phyloP scores from a whole-genome alignment of 2,329 filamentous ascomycete species.

The Ceratocystis huliohia region DNA sequence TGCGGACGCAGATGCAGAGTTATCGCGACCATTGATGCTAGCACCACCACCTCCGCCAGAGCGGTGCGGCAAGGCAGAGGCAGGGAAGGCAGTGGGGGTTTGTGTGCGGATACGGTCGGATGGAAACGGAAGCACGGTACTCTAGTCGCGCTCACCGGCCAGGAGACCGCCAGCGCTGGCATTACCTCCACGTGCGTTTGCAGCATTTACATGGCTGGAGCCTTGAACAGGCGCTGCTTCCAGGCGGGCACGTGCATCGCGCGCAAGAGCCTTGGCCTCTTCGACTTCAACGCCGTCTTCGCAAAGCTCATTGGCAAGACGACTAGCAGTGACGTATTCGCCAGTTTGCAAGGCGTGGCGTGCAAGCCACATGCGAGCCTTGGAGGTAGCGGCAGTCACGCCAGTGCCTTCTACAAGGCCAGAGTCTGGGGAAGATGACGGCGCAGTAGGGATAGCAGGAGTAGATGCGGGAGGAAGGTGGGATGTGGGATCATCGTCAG shows the following conservation, averaged over 20 bases:
- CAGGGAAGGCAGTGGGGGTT: neutral
- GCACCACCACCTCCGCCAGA: neutral
- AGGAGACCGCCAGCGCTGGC: neutral
- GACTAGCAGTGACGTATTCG: conserved; percentile 64
- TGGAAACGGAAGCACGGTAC: neutral
- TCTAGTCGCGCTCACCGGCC: conserved; percentile 5
- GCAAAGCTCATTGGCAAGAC: conserved; percentile 78
- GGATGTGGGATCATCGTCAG: conserved; percentile 24
- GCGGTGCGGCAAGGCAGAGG: neutral
- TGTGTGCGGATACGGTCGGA: neutral
- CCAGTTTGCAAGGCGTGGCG: conserved; percentile 62
- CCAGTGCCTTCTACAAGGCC: conserved; percentile 50
- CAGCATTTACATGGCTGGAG: neutral
- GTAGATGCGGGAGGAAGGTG: conserved; percentile 1
- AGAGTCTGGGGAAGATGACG: conserved; percentile 22
- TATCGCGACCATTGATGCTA: too few relatives aligned
- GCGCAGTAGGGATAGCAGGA: neutral
- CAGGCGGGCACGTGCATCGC: conserved; percentile 69
- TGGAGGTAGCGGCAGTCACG: conserved; percentile 82
- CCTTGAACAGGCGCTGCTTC: conserved; percentile 30
- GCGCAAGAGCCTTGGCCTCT: conserved; percentile 84
- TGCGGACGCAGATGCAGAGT: neutral
- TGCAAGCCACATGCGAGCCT: conserved; percentile 88
- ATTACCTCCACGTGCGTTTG: neutral
- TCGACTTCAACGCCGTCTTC: conserved; percentile 95